A percentile compares a stretch with the other conserved stretches of the same genome.
phyloP scores from a whole-genome alignment of 1,284 basidiomycete species.

The Cryptococcus sp. region DNA sequence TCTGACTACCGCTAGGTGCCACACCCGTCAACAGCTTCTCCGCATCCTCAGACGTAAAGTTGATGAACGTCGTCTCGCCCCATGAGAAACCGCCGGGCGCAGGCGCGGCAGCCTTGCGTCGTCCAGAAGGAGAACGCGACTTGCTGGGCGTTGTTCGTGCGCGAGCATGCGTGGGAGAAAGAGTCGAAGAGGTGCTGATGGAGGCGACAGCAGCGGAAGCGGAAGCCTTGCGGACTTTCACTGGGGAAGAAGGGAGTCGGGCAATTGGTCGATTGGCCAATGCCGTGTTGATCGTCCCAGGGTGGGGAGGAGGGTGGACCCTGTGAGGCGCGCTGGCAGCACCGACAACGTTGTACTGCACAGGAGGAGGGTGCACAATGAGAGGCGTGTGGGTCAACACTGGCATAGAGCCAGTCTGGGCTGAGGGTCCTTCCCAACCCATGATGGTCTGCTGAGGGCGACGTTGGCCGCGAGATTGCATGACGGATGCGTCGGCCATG shows the following conservation, averaged over 20 bases:
- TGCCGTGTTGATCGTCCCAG: constrained; percentile 9
- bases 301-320: constrained; percentile 39
- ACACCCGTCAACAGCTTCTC: constrained; percentile 48
- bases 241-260: constrained; percentile 28
- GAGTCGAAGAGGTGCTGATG: not conserved
- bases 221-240: constrained; percentile 22
- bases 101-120: constrained; percentile 9
- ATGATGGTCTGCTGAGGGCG: constrained; percentile 22
- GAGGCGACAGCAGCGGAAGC: not conserved
- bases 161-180: constrained; percentile 1
- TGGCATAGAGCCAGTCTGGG: constrained; percentile 16
- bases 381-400: constrained; percentile 31
- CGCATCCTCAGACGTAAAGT: constrained; percentile 48
- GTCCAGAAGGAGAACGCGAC: constrained; percentile 29
- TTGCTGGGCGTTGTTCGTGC: constrained; percentile 22
- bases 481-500: constrained; percentile 34
- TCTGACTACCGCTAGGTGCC: constrained; percentile 43
- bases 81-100: constrained; percentile 30
- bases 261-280: constrained; percentile 31
- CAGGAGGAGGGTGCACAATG: constrained; percentile 35
- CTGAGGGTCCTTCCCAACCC: constrained; percentile 37
- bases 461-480: constrained; percentile 20
- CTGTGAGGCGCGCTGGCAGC: constrained; percentile 25
- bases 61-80: constrained; percentile 47
- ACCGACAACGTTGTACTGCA: constrained; percentile 13